Evolutionary conservation across 306 rosid genomes (phyloP).

Genomic region (Senna siamea): DNA sequence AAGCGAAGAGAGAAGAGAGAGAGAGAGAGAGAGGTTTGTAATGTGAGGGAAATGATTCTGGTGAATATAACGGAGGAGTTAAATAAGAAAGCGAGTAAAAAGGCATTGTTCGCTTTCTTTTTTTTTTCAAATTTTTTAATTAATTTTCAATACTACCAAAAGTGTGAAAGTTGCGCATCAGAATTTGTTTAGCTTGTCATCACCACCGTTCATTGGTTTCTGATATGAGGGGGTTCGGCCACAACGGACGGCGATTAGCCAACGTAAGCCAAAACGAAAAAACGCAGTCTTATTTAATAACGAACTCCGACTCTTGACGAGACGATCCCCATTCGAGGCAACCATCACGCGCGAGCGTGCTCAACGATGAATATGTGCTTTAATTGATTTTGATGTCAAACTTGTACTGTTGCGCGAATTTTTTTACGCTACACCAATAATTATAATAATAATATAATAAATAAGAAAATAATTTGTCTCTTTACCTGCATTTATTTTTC

Average conservation of each 20-base stretch:
- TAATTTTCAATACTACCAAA: background rate
- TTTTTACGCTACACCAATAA: background rate
- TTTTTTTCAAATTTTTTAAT: background rate
- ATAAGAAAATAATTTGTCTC: background rate
- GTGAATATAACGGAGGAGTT: constrained; percentile 44
- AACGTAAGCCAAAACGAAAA: background rate
- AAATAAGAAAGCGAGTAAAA: constrained; percentile 29
- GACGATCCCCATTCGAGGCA: background rate
- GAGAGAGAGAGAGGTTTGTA: constrained; percentile 37
- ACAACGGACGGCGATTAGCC: constrained; percentile 24
- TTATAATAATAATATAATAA: no score
- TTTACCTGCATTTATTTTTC: background rate
- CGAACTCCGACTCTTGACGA: constrained; percentile 32
- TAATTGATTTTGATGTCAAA: constrained; percentile 3
- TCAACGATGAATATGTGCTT: background rate
- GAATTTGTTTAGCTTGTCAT: constrained; percentile 35
- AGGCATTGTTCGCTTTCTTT: background rate
- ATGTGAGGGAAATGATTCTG: constrained; percentile 47
- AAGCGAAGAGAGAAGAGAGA: constrained; percentile 23
- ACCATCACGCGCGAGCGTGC: no score
- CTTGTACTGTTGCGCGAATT: background rate
- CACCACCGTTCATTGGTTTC: constrained; percentile 35
- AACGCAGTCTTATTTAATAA: constrained; percentile 49
- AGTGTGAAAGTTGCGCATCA: constrained; percentile 33
- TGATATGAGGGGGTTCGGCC: constrained; percentile 2